These are phyloP conservation scores for Dichotomocladium elegans DNA, from an alignment of 371 early-diverging fungal genomes.

Conservation along the genomic window DNA sequence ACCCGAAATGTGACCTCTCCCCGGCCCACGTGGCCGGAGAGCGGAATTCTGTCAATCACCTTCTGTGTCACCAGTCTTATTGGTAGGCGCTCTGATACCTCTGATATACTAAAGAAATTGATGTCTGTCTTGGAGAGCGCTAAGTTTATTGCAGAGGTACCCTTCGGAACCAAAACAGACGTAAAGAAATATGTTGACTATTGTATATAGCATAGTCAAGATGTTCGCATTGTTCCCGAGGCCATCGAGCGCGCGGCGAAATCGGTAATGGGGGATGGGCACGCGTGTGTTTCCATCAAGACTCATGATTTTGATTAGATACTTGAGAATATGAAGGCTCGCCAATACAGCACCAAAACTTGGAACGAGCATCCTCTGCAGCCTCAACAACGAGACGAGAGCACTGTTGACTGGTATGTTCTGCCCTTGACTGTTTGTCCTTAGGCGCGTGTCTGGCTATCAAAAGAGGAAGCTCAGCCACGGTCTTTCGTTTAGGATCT, in stretches of 20 bases:
- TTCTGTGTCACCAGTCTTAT: no score
- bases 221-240: slow-evolving; percentile 59
- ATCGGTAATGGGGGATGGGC: slow-evolving; percentile 30
- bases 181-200: background rate
- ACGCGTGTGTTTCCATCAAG: no score
- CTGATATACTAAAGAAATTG: no score
- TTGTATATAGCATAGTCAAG: slow-evolving; percentile 47
- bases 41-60: no score
- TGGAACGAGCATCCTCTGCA: slow-evolving; percentile 77
- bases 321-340: slow-evolving; percentile 56
- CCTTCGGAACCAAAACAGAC: background rate
- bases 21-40: no score
- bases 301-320: no score
- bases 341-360: slow-evolving; percentile 61
- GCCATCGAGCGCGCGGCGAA: slow-evolving; percentile 55
- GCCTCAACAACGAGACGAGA: slow-evolving; percentile 54
- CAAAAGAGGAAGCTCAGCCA: background rate
- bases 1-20: no score
- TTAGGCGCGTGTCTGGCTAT: background rate
- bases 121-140: slow-evolving; percentile 54
- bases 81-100: no score
- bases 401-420: slow-evolving; percentile 63
- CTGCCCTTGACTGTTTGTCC: background rate
- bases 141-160: slow-evolving; percentile 53
- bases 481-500: slow-evolving; percentile 64